Base-by-base conservation (phyloP, 2,329 filamentous ascomycete species). In the Pyricularia grisea region DNA sequence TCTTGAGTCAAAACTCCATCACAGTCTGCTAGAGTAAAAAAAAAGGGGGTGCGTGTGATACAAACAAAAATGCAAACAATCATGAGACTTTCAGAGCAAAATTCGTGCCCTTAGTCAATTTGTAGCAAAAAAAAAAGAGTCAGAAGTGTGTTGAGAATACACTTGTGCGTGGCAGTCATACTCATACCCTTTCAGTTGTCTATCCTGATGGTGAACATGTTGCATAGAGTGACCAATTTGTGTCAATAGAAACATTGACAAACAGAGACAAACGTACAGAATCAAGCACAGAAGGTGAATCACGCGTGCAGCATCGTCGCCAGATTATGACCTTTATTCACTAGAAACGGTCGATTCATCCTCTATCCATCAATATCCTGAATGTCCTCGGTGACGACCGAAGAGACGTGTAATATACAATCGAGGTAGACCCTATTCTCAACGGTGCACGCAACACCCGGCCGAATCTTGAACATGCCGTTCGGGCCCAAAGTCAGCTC, bases 351-450 rank as follows among this genome's bases (percentile, higher is more conserved):
- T 36, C 11, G 33, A 36, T 36, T 42, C 36, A 2, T 33, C 36
- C 10, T 20, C 28, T 64, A 64, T 27, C 12, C 14, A 64, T 64
- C 23, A 6, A n/a, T 7, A 33, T 33, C 11, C 12, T 42, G 17
- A 20, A 36, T 31, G 23, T 67, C 65, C 36, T 42, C 67, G 4
- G 67, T 68, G 28, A 42, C 14, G 10, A 68, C 17, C 9, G 55
- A 61, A 42, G 66, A 69, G 9, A 77, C 72, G 50, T 83, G 81
- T 60, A 85, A 70, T 23, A 79, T 76, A 0, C 81, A 79, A 69
- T 84, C 81, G 3, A 78, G 61, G 69, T 85, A 85, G 0, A 81
- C 73, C 36, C 76, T 74, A 70, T 86, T 86, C 69, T 78, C 75
- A 4, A 80, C 78, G 23, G 73, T 75, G 71, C 80, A 83, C 1